These are phyloP conservation scores for Pichia paraexigua DNA, from an alignment of 805 yeast genomes.

Conservation along the genomic window DNA sequence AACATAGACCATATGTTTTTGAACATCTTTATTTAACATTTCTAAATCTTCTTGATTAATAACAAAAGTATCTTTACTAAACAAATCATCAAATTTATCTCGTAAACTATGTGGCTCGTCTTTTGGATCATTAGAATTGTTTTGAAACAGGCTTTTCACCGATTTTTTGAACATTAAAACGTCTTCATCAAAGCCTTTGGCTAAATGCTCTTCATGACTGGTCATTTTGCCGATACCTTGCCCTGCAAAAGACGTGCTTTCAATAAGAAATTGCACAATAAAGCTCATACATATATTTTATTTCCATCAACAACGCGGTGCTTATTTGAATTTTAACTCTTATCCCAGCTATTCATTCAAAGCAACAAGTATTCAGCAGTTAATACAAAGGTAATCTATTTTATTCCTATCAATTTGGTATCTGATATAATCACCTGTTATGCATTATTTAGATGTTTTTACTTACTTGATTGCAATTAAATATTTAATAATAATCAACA, in stretches of 20 bases:
- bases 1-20: not conserved
- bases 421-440: too few relatives aligned
- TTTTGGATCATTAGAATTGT: not conserved
- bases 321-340: too few relatives aligned
- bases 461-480: too few relatives aligned
- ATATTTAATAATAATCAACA: too few relatives aligned
- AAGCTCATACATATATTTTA: too few relatives aligned
- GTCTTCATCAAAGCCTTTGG: not conserved
- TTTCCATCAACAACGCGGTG: not conserved
- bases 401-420: too few relatives aligned
- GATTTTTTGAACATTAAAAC: not conserved
- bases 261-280: not conserved
- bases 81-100: not conserved
- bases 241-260: not conserved
- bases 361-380: too few relatives aligned
- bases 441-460: too few relatives aligned
- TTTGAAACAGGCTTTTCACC: not conserved
- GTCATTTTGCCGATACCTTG: not conserved
- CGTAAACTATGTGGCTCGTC: not conserved
- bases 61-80: constrained; percentile 4
- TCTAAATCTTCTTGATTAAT: constrained; percentile 1
- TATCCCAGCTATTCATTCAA: too few relatives aligned
- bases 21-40: not conserved
- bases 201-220: not conserved
- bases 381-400: too few relatives aligned